Base-by-base conservation (phyloP, 371 early-diverging fungal genomes). In the Rhizopus stolonifer region DNA sequence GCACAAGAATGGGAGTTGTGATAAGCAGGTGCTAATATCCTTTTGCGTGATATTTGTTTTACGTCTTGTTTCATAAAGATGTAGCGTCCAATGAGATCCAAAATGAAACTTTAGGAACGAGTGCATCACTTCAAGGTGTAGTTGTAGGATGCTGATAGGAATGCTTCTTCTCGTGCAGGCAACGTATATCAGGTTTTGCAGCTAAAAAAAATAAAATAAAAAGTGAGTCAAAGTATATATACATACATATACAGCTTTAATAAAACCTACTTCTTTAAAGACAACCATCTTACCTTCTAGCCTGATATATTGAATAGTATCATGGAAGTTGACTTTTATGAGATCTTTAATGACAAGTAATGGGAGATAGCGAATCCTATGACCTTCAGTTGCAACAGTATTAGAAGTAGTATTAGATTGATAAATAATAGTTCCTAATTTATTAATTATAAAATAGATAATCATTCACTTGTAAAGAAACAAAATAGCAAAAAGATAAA, bases 331-430 rank as follows among this genome's bases (percentile, higher is more conserved):
- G 18, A 69, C 67, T 43, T 69, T 68, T 22, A 74, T 65, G 19
- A 78, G 48, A 60, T 78, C 75, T 40, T 78, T 72, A 40, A 70
- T 64, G 29, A 74, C 58, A 29, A 78, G 50, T 10, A 78, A 52
- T 14, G 79, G 75, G 25, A 78, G 39, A 47, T 65, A 74, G 4
- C 67, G 72, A 32, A 78, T 72, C 7, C 50, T 56, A 26, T 59
- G 59, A 13, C 56, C 50, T 25, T 78, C 75, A 32, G 14, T 54
- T 24, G 48, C 21, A 25, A 21, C 43, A 33, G 48, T 39, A 8
- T 26, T 44, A 26, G 44, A 43, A 14, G 38, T 52, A 32, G 49
- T 36, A 14, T 33, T 36, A 8, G 72, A 71, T 39, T 71, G 67
- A 50, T 71, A 75, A 32, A 75, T 48, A 25, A 75, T 44, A 36